These are phyloP conservation scores for Gynostemma pentaphyllum DNA, from an alignment of 306 rosid species.

Conservation along the genomic window DNA sequence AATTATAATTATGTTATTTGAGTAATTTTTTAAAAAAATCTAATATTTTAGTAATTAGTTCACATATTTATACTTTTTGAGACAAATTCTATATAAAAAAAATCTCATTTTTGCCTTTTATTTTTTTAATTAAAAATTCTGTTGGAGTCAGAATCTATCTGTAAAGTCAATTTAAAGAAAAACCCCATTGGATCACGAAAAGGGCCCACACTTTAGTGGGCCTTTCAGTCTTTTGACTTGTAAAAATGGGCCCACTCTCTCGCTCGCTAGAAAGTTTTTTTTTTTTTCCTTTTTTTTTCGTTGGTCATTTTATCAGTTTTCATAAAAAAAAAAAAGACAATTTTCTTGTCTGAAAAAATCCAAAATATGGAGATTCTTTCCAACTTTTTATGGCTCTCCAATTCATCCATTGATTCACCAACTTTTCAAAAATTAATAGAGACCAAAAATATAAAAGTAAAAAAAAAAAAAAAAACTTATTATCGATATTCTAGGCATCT, in stretches of 20 bases:
- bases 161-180: slow-evolving; percentile 3
- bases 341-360: background rate
- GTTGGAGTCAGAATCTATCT: background rate
- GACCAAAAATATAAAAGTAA: background rate
- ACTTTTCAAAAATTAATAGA: background rate
- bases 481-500: too few relatives aligned
- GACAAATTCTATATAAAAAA: background rate
- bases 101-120: background rate
- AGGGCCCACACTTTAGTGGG: slow-evolving; percentile 2
- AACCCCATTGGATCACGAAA: slow-evolving; percentile 1
- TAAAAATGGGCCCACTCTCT: background rate
- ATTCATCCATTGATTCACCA: background rate
- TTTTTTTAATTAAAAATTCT: too few relatives aligned
- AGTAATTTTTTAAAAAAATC: too few relatives aligned
- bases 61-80: too few relatives aligned
- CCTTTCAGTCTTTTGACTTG: background rate
- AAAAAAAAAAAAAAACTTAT: background rate
- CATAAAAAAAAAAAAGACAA: background rate
- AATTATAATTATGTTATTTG: too few relatives aligned
- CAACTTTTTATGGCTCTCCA: background rate
- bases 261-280: background rate
- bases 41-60: too few relatives aligned
- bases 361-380: background rate
- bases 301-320: too few relatives aligned
- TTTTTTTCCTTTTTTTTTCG: background rate